These are phyloP conservation scores for Carallia pectinifolia DNA, from an alignment of 345 rosid species.

Conservation along the genomic window DNA sequence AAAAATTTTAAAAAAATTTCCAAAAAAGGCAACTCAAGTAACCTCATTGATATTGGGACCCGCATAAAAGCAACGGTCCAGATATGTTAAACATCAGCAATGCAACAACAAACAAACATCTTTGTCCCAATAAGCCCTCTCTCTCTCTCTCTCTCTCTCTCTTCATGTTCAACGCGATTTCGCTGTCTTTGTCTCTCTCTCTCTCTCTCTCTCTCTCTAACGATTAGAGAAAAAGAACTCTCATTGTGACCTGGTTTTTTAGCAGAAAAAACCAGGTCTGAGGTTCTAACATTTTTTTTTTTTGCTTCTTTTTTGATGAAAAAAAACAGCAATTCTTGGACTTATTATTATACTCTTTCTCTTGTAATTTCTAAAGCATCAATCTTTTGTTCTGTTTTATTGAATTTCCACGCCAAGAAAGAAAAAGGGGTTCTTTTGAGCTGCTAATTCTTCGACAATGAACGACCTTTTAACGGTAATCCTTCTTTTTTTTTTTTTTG, in stretches of 20 bases:
- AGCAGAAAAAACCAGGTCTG: background rate
- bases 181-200: background rate
- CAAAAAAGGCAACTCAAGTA: too few species aligned
- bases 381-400: too few species aligned
- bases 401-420: background rate
- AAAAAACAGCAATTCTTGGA: too few species aligned
- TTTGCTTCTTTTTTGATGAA: background rate
- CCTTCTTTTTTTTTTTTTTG: background rate
- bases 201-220: background rate
- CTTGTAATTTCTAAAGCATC: too few species aligned
- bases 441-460: constrained; percentile 41
- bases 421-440: constrained; percentile 24
- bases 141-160: background rate
- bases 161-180: too few species aligned
- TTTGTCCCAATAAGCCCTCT: too few species aligned
- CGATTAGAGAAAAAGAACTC: background rate
- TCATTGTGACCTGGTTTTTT: constrained; percentile 2
- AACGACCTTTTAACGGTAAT: constrained; percentile 80
- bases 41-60: too few species aligned
- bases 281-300: background rate
- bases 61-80: too few species aligned
- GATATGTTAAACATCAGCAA: too few species aligned
- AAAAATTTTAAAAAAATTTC: too few species aligned
- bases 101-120: too few species aligned
- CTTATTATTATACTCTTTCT: too few species aligned